Percentiles rank a stretch among this genome's conserved stretches.
phyloP scores from a whole-genome alignment of 192 early-diverging fungal species.

The Endogone sp. region DNA sequence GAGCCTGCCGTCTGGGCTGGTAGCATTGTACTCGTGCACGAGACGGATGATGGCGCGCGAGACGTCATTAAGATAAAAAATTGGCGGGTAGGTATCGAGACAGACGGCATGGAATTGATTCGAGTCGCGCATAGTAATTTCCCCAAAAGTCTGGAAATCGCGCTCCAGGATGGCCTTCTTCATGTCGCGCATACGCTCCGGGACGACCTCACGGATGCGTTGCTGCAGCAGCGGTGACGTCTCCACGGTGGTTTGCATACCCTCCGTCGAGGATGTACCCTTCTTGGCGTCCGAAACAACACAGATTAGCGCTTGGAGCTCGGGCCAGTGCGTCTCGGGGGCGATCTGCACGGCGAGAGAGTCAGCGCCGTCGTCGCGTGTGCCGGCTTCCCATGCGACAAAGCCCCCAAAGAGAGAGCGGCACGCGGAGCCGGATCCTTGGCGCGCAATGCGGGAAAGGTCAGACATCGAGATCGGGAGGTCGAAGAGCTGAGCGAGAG shows the following conservation, averaged over 20 bases:
- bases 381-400: slow-evolving; percentile 96
- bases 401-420: slow-evolving; percentile 97
- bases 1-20: slow-evolving; percentile 37
- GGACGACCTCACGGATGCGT: slow-evolving; percentile 84
- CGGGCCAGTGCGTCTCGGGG: slow-evolving; percentile 88
- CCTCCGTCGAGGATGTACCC: slow-evolving; percentile 83
- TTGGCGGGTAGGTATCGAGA: slow-evolving; percentile 97
- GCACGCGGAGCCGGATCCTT: slow-evolving; percentile 97
- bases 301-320: slow-evolving; percentile 91
- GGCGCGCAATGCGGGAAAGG: slow-evolving; percentile 85
- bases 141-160: slow-evolving; percentile 91
- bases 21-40: slow-evolving; percentile 81
- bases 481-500: slow-evolving; percentile 70
- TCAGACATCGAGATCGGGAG: slow-evolving; percentile 69
- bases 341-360: slow-evolving; percentile 93
- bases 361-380: slow-evolving; percentile 72
- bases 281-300: slow-evolving; percentile 94
- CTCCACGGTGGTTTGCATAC: slow-evolving; percentile 97
- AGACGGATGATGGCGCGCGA: slow-evolving; percentile 84
- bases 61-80: slow-evolving; percentile 96
- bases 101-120: slow-evolving; percentile 99
- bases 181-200: slow-evolving; percentile 87
- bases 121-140: slow-evolving; percentile 95
- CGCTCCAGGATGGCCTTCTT: slow-evolving; percentile 72
- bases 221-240: slow-evolving; percentile 84